Conservation (phyloP, 306 rosid species). For the Vigna mungo region DNA sequence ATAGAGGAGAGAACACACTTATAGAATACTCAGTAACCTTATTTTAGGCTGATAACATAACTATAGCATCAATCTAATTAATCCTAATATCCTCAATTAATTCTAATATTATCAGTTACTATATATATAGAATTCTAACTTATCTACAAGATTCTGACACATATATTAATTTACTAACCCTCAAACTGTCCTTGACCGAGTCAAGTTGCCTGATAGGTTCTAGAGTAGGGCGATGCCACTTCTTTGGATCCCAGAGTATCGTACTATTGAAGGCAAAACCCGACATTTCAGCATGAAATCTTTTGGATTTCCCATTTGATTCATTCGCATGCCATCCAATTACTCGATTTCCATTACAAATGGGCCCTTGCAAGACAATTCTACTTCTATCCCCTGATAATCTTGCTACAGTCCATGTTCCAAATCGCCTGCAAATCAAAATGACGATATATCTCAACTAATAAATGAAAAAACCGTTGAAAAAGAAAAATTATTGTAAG, state of each 20-base stretch:
- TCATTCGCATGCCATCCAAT: constrained; percentile 84
- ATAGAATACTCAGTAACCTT: too few relatives aligned
- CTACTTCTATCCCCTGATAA: constrained; percentile 47
- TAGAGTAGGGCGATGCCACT: constrained; percentile 74
- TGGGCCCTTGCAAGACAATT: constrained; percentile 68
- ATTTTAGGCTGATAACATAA: too few relatives aligned
- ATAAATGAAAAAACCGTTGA: neutral
- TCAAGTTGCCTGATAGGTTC: constrained; percentile 82
- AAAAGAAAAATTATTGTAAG: neutral
- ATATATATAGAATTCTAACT: too few relatives aligned
- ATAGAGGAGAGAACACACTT: too few relatives aligned
- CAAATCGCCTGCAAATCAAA: constrained; percentile 74
- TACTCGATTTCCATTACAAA: constrained; percentile 84
- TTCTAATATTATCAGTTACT: too few relatives aligned
- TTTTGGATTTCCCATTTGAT: constrained; percentile 50
- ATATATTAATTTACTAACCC: constrained; percentile 60
- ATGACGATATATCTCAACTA: constrained; percentile 35
- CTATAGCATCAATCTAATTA: too few relatives aligned
- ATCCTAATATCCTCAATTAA: too few relatives aligned
- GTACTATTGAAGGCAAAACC: constrained; percentile 97
- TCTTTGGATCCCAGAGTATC: constrained; percentile 85
- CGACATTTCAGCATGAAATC: constrained; percentile 77
- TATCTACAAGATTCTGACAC: neutral
- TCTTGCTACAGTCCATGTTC: constrained; percentile 83
- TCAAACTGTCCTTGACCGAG: constrained; percentile 60